Percentiles rank a stretch among this genome's conserved stretches.
Conservation (phyloP, 2,329 filamentous ascomycete species). For the Fusarium mexicanum region DNA sequence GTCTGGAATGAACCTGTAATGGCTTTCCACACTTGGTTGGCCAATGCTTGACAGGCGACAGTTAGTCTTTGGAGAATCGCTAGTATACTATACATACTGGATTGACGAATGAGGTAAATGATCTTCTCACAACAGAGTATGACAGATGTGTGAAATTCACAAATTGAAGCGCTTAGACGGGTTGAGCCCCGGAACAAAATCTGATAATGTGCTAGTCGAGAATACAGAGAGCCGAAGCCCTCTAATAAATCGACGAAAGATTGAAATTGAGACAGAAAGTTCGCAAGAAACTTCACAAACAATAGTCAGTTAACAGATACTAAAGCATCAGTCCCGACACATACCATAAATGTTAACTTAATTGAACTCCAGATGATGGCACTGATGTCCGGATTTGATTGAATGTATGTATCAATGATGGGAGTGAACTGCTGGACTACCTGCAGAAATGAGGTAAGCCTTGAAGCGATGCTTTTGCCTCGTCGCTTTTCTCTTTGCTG, state of each 20-base stretch:
- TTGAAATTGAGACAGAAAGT: constrained; percentile 25
- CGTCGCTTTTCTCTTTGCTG: background rate
- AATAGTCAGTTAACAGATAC: background rate
- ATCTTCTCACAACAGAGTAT: constrained; percentile 21
- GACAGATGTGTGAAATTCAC: constrained; percentile 5
- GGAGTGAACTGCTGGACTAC: constrained; percentile 18
- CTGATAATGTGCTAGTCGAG: constrained; percentile 9
- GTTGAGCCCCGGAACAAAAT: background rate
- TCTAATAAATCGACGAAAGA: constrained; percentile 17
- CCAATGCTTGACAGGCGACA: fast-evolving
- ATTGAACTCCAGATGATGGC: constrained; percentile 24
- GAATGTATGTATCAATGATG: constrained; percentile 10
- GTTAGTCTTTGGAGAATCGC: background rate
- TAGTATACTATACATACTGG: background rate
- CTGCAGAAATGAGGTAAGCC: constrained; percentile 17
- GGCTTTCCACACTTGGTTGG: background rate
- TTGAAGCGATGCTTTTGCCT: constrained; percentile 18
- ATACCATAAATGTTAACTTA: constrained; percentile 20
- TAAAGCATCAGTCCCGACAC: background rate
- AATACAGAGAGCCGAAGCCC: constrained; percentile 14
- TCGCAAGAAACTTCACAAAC: constrained; percentile 12
- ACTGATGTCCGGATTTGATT: constrained; percentile 11
- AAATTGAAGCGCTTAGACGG: background rate
- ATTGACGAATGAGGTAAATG: background rate
- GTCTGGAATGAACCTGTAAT: constrained; percentile 17